Conservation (phyloP, 1,139 yeast species). For the Protomyces gravidus region DNA sequence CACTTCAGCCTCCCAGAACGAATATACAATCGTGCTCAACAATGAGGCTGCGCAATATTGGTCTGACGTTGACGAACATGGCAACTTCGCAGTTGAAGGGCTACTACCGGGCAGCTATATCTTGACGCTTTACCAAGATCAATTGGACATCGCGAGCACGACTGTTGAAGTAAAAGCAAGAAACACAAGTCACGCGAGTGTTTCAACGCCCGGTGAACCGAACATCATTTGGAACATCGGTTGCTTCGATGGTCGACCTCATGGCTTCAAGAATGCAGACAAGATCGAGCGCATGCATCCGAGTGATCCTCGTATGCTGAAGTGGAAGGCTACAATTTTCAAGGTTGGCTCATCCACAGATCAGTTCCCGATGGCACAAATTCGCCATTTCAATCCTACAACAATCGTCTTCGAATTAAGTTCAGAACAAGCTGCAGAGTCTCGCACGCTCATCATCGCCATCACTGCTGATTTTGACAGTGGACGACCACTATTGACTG, state of each 20-base stretch:
- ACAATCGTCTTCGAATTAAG: background rate
- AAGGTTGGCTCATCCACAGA: too few relatives aligned
- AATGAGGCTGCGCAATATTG: background rate
- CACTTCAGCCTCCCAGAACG: background rate
- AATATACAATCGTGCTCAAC: background rate
- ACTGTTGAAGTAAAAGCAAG: background rate
- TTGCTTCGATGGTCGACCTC: background rate
- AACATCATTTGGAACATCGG: background rate
- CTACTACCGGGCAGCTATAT: background rate
- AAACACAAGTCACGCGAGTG: background rate
- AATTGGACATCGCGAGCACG: background rate
- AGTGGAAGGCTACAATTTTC: background rate
- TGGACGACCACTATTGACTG: background rate
- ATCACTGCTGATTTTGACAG: background rate
- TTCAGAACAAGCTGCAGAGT: background rate
- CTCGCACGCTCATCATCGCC: background rate
- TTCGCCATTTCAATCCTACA: background rate
- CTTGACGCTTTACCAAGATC: background rate
- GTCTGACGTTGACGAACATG: background rate
- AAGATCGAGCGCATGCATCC: background rate
- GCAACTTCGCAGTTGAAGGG: background rate
- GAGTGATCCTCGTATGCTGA: background rate
- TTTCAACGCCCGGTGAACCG: background rate
- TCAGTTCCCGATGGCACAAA: background rate
- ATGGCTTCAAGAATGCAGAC: background rate